Evolutionary conservation across 768 basidiomycete species (phyloP).

Genomic region (Suillus luteus): DNA sequence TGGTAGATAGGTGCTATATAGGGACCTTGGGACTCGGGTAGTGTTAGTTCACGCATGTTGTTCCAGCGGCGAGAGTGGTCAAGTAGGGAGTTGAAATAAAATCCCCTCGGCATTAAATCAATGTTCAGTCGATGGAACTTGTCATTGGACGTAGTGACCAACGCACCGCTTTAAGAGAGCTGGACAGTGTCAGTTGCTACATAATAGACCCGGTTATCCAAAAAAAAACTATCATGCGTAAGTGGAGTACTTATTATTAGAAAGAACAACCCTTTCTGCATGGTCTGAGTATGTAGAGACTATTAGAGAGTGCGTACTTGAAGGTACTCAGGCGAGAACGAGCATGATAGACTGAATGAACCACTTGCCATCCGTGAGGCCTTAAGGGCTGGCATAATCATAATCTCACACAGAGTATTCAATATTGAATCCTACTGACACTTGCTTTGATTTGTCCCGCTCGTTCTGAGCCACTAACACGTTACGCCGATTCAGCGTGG

Average conservation of each 20-base stretch:
- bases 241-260: not conserved
- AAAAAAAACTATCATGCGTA: no score
- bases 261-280: not conserved
- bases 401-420: not conserved
- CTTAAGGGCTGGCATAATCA: not conserved
- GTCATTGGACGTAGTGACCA: no score
- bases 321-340: not conserved
- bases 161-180: no score
- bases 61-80: not conserved
- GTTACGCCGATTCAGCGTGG: no score
- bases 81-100: no score
- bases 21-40: not conserved
- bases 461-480: not conserved
- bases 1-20: not conserved
- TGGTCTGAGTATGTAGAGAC: not conserved
- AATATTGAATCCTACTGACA: no score
- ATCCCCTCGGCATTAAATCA: no score
- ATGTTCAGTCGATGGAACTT: no score
- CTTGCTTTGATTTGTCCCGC: not conserved
- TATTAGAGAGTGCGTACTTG: not conserved
- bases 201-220: no score
- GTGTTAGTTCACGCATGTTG: not conserved
- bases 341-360: not conserved
- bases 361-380: not conserved
- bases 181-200: no score